Base-by-base conservation (phyloP, 2,329 filamentous ascomycete species). In the Curvularia hawaiiensis region DNA sequence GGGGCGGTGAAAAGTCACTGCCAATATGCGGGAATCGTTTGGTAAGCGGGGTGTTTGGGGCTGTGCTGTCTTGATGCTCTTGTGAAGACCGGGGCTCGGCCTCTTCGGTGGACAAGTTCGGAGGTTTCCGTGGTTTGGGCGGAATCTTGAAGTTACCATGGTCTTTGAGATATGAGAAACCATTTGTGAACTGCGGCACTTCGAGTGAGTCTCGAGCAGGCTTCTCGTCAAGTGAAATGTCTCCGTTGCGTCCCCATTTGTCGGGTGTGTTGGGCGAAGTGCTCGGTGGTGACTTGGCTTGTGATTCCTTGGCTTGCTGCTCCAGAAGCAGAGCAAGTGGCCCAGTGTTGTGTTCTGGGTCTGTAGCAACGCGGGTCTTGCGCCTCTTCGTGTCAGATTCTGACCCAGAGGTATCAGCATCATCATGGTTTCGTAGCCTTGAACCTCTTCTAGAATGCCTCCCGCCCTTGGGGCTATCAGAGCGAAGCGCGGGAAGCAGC, bases 331-430 rank as follows among this genome's bases (percentile, higher is more conserved):
- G 68, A 51, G 79, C 78, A 22, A 83, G 69, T 6, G 81, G 79
- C 8, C 79, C 80, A 20, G 75, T 79, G 49, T 82, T 81, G 50
- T 79, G 73, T 16, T 77, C 74, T 16, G 69, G 65, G 14, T 76
- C 73, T 16, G 60, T 64, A 10, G 85, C 87, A 11, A 80, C 79
- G 51, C 79, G 81, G 49, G 82, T 81, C 30, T 83, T 80, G 47
- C 80, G 58, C 63, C 69, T 67, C 33, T 83, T 77, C n/a, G 82
- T 82, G 45, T 81, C 82, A 47, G 84, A 80, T 18, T 81, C 74
- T 4, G 71, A 76, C 26, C 69, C 73, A 11, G 75, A 77, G 1
- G 69, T 66, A 31, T 73, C 71, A 2, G 70, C 69, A 43, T 69
- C 63, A 20, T 67, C 74, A 9, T 62, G 61, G 7, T 73, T 59